Conservation (phyloP, 768 basidiomycete genomes). For the Mycena metata region DNA sequence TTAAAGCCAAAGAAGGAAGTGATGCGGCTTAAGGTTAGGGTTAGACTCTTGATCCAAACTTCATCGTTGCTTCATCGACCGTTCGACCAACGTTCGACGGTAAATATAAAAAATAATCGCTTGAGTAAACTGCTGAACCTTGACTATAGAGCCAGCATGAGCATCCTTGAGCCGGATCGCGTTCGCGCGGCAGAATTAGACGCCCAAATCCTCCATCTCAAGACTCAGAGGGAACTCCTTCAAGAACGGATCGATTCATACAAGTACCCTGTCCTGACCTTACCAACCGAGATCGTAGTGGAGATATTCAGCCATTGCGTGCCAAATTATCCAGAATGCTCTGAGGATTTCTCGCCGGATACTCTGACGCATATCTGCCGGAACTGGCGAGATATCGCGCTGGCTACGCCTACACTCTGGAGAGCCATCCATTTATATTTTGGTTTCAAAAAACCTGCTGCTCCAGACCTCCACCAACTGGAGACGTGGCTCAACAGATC, state of each 20-base stretch:
- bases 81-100: too few relatives aligned
- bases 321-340: background rate
- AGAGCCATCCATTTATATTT: background rate
- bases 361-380: background rate
- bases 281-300: background rate
- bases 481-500: too few relatives aligned
- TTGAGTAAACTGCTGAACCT: too few relatives aligned
- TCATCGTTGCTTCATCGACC: too few relatives aligned
- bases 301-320: background rate
- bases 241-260: slow-evolving; percentile 4
- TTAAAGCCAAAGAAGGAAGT: too few relatives aligned
- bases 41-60: too few relatives aligned
- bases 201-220: background rate
- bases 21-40: too few relatives aligned
- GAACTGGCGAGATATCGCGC: background rate
- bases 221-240: background rate
- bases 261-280: slow-evolving; percentile 8
- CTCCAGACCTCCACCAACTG: too few relatives aligned
- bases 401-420: background rate
- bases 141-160: too few relatives aligned
- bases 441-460: too few relatives aligned
- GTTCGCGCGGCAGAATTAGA: background rate
- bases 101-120: too few relatives aligned
- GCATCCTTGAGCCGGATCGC: background rate
- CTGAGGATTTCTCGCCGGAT: background rate